Evolutionary conservation across 108 stramenopile genomes (phyloP).

Genomic region (Asterionellopsis glacialis): DNA sequence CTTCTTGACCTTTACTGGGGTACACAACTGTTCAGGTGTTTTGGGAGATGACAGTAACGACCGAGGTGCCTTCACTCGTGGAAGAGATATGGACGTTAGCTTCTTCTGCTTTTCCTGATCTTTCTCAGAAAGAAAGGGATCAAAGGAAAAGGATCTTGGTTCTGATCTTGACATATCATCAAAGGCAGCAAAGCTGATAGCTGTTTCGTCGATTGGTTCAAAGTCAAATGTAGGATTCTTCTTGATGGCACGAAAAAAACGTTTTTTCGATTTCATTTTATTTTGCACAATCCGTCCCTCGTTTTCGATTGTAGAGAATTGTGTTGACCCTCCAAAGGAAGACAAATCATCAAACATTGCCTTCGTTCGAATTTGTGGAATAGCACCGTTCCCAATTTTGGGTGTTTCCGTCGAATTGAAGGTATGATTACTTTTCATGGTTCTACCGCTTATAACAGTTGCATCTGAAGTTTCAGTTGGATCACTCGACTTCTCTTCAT

Average conservation of each 20-base stretch:
- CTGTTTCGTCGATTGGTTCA: slow-evolving; percentile 3
- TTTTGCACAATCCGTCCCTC: slow-evolving; percentile 13
- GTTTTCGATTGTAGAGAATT: slow-evolving; percentile 7
- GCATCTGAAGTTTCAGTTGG: too few species aligned
- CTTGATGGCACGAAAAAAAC: background rate
- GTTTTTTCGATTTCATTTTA: background rate
- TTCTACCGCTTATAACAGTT: background rate
- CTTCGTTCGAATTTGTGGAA: slow-evolving; percentile 25
- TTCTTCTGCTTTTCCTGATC: background rate
- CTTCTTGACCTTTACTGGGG: too few species aligned
- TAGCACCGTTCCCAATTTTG: slow-evolving; percentile 18
- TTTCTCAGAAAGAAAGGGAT: background rate
- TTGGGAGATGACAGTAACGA: background rate
- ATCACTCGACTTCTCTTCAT: too few species aligned
- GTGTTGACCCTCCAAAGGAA: too few species aligned
- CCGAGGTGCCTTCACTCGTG: background rate
- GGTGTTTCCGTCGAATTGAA: slow-evolving; percentile 38
- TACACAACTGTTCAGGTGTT: slow-evolving; percentile 1
- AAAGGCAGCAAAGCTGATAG: background rate
- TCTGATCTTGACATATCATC: background rate
- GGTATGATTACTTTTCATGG: slow-evolving; percentile 26
- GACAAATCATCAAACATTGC: slow-evolving; percentile 13
- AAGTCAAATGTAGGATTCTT: background rate
- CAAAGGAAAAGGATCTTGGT: background rate
- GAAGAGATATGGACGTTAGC: background rate